A percentile compares a stretch with the other conserved stretches of the same genome.
Conservation (phyloP, 1,139 yeast genomes). For the Protomyces gravidus region DNA sequence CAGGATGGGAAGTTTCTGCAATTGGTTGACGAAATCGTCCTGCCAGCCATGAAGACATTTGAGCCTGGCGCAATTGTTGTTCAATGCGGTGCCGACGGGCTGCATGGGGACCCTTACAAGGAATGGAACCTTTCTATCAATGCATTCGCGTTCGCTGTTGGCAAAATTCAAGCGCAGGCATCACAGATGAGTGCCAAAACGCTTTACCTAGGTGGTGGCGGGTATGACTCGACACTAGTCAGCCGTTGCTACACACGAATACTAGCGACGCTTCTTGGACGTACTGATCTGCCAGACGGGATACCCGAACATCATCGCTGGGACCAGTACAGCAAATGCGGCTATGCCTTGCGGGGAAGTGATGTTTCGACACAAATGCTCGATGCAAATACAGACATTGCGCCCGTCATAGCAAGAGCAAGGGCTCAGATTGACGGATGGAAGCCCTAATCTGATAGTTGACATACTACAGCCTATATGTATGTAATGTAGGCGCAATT, state of each 20-base stretch:
- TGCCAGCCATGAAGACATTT: slow-evolving; percentile 40
- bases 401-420: background rate
- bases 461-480: too few species aligned
- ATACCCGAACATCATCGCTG: slow-evolving; percentile 13
- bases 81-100: slow-evolving; percentile 72
- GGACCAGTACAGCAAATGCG: background rate
- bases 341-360: background rate
- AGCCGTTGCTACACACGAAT: slow-evolving; percentile 64
- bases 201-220: slow-evolving; percentile 71
- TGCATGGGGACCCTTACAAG: slow-evolving; percentile 53
- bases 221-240: slow-evolving; percentile 60
- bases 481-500: too few species aligned
- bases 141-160: slow-evolving; percentile 6
- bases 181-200: background rate
- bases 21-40: slow-evolving; percentile 46
- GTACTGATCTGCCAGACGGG: background rate
- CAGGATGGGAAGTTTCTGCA: slow-evolving; percentile 46
- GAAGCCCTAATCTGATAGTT: background rate
- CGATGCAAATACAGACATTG: background rate
- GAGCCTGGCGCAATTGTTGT: slow-evolving; percentile 54
- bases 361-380: background rate
- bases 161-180: background rate
- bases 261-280: slow-evolving; percentile 39
- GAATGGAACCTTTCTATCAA: slow-evolving; percentile 58
- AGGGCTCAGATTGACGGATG: background rate